A percentile compares a stretch with the other conserved stretches of the same genome.
Conservation (phyloP, 225 moss, liverwort and hornwort genomes). For the Pseudisothecium myosuroides region DNA sequence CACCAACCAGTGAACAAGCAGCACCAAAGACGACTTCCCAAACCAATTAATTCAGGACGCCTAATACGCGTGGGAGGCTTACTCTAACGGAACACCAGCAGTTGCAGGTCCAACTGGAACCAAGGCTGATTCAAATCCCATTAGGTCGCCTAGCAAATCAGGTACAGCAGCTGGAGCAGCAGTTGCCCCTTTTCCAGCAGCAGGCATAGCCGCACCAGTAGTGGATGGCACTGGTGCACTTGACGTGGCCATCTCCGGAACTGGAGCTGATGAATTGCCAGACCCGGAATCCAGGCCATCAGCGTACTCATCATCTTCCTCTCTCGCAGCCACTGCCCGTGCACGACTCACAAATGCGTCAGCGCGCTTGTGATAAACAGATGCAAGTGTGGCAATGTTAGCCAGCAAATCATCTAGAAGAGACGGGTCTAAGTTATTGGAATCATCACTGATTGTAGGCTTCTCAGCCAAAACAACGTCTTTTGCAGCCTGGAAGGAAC, state of each 20-base stretch:
- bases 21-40: neutral
- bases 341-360: slow-evolving; percentile 91
- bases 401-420: slow-evolving; percentile 89
- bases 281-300: slow-evolving; percentile 81
- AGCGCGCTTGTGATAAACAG: slow-evolving; percentile 91
- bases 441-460: slow-evolving; percentile 94
- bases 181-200: neutral
- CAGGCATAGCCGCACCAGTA: slow-evolving; percentile 15
- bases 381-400: slow-evolving; percentile 89
- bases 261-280: slow-evolving; percentile 80
- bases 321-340: slow-evolving; percentile 42
- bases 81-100: slow-evolving; percentile 42
- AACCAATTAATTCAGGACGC: neutral
- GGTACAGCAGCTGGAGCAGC: slow-evolving; percentile 38
- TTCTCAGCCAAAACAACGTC: slow-evolving; percentile 99
- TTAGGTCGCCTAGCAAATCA: slow-evolving; percentile 87
- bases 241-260: slow-evolving; percentile 47
- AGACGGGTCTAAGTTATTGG: slow-evolving; percentile 76
- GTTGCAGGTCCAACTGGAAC: slow-evolving; percentile 69
- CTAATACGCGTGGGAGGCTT: neutral
- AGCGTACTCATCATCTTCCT: slow-evolving; percentile 90
- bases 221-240: slow-evolving; percentile 19
- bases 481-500: slow-evolving; percentile 72
- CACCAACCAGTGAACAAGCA: neutral
- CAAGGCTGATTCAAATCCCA: slow-evolving; percentile 82